A percentile compares a stretch with the other conserved stretches of the same genome.
Conservation (phyloP, 768 basidiomycete species). For the Chalciporus chontae region DNA sequence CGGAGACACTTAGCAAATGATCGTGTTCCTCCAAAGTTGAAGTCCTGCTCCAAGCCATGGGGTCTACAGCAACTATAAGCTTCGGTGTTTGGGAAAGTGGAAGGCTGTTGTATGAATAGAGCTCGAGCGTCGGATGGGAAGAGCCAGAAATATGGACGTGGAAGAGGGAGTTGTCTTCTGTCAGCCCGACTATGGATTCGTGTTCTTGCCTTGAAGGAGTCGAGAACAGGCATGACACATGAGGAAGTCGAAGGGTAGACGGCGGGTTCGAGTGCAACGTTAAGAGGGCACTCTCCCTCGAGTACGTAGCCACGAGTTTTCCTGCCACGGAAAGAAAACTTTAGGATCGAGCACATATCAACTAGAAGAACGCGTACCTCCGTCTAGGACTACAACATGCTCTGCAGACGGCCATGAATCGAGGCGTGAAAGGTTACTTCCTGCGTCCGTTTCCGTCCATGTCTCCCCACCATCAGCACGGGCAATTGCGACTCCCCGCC, state of each 20-base stretch:
- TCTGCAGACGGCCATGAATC: constrained; percentile 57
- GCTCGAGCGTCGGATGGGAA: constrained; percentile 36
- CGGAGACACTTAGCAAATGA: constrained; percentile 74
- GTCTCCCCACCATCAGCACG: constrained; percentile 60
- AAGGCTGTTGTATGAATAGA: constrained; percentile 49
- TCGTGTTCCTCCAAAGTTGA: constrained; percentile 55
- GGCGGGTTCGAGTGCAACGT: constrained; percentile 53
- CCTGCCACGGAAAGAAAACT: constrained; percentile 35
- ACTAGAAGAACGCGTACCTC: constrained; percentile 42
- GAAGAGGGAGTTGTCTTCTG: constrained; percentile 55
- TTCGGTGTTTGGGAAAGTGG: constrained; percentile 46
- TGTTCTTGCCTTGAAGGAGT: constrained; percentile 50
- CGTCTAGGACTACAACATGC: constrained; percentile 65
- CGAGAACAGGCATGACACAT: constrained; percentile 60
- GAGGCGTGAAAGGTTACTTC: constrained; percentile 45
- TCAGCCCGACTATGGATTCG: constrained; percentile 65
- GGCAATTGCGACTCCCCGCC: constrained; percentile 66
- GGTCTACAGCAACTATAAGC: constrained; percentile 76
- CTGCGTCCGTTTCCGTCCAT: constrained; percentile 53
- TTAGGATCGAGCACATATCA: constrained; percentile 1
- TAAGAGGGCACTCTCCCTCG: constrained; percentile 41
- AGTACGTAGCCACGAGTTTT: constrained; percentile 55
- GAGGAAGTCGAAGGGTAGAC: constrained; percentile 42
- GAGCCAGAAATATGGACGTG: constrained; percentile 45
- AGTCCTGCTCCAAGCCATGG: constrained; percentile 74